Conservation (phyloP, 2,329 filamentous ascomycete genomes). For the Exserohilum rostratum region DNA sequence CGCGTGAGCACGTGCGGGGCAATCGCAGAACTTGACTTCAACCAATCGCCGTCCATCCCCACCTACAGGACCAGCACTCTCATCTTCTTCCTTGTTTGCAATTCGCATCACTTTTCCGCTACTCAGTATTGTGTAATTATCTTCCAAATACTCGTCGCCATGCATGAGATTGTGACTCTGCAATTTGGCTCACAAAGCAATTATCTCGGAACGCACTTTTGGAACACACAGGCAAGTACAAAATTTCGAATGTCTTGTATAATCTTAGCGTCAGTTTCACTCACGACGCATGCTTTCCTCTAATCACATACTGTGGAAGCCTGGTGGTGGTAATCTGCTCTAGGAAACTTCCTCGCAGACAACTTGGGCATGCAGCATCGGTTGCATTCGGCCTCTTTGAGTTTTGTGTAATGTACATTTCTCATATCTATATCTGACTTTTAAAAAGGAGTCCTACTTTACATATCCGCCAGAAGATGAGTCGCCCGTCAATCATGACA, state of each 20-base stretch:
- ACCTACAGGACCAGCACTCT: neutral
- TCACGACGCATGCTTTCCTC: neutral
- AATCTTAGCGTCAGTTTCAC: no score
- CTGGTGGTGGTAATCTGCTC: neutral
- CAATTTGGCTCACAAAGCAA: constrained; percentile 94
- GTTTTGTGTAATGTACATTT: neutral
- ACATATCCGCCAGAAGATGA: constrained; percentile 75
- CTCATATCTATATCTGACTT: neutral
- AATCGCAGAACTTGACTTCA: constrained; percentile 13
- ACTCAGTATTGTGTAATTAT: neutral
- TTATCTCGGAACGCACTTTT: constrained; percentile 93
- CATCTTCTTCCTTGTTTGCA: neutral
- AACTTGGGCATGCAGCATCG: neutral
- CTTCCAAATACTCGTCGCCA: constrained; percentile 47
- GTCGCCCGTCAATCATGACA: constrained; percentile 75
- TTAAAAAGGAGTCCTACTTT: constrained; percentile 87
- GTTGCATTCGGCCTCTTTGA: neutral
- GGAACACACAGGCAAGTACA: constrained; percentile 80
- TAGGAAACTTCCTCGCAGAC: neutral
- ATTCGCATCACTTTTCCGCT: neutral
- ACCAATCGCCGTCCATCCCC: constrained; percentile 11
- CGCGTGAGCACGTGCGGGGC: constrained; percentile 37
- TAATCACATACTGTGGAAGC: neutral
- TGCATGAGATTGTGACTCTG: constrained; percentile 95
- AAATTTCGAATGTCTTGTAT: no score